phyloP scores from a whole-genome alignment of 108 stramenopile species.

The Nannochloropsis salina region DNA sequence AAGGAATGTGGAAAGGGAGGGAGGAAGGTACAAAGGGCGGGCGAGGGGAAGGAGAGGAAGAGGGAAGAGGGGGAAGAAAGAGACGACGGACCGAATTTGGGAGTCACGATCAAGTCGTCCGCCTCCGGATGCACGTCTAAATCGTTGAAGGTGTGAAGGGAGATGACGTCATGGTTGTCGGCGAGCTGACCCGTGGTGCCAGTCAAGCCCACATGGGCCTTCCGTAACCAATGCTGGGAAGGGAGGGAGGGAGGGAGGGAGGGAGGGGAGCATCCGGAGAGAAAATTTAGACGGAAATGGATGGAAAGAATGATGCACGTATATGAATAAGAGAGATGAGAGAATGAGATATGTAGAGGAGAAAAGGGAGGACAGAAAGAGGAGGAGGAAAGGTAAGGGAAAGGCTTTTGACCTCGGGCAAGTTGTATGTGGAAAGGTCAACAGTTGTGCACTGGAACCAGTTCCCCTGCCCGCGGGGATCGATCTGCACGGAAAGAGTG shows the following conservation, averaged over 20 bases:
- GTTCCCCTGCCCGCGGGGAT: conserved; percentile 32
- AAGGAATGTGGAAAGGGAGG: background rate
- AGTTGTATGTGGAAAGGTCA: background rate
- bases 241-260: conserved; percentile 20
- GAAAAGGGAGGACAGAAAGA: background rate
- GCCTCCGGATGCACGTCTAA: conserved; percentile 21
- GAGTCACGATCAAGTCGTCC: conserved; percentile 15
- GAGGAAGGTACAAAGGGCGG: background rate
- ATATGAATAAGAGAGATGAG: background rate
- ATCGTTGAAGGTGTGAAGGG: conserved; percentile 40
- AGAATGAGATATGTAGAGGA: background rate
- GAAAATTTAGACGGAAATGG: background rate
- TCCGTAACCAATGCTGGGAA: conserved; percentile 34
- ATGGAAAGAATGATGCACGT: background rate
- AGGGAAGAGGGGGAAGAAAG: background rate
- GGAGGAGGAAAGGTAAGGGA: background rate
- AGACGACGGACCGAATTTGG: background rate
- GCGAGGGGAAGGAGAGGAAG: background rate
- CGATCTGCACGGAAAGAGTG: conserved; percentile 37
- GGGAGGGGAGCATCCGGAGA: background rate
- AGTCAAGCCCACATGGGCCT: conserved; percentile 52
- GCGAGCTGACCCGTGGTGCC: conserved; percentile 64
- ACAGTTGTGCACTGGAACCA: conserved; percentile 25
- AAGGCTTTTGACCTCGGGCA: background rate
- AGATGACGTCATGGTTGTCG: conserved; percentile 64